These are phyloP conservation scores for Phoenix roebelenii DNA, from an alignment of 176 grass and related monocot species.

Conservation along the genomic window DNA sequence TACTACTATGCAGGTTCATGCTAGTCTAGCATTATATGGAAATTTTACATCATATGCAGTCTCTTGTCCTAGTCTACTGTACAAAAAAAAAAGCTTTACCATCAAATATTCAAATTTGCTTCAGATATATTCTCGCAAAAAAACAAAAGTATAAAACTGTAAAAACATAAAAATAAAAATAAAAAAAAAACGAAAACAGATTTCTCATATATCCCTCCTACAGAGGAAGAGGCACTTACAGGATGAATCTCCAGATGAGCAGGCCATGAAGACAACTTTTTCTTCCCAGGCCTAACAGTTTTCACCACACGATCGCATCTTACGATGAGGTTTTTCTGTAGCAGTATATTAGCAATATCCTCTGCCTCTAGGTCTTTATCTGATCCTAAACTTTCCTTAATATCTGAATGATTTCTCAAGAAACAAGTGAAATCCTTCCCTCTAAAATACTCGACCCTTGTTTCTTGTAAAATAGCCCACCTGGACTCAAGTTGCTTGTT, in stretches of 20 bases:
- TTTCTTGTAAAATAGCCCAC: constrained; percentile 99
- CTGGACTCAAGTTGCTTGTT: constrained; percentile 92
- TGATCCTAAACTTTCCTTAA: constrained; percentile 60
- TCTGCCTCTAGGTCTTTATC: constrained; percentile 84
- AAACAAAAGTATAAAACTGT: background rate
- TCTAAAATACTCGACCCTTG: constrained; percentile 94
- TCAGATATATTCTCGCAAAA: too few relatives aligned
- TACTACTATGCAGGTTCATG: too few relatives aligned
- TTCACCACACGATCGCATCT: constrained; percentile 92
- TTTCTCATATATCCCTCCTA: background rate
- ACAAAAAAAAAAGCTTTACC: too few relatives aligned
- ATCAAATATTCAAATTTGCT: too few relatives aligned
- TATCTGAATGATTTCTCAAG: constrained; percentile 80
- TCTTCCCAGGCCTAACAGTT: constrained; percentile 92
- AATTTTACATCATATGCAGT: too few relatives aligned
- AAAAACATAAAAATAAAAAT: constrained; percentile 3
- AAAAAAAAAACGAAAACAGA: background rate
- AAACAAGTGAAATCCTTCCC: constrained; percentile 88
- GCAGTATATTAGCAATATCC: constrained; percentile 69
- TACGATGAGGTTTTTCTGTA: constrained; percentile 70
- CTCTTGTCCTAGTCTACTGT: too few relatives aligned
- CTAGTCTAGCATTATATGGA: too few relatives aligned
- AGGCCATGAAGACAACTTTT: constrained; percentile 96
- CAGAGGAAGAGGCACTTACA: constrained; percentile 28
- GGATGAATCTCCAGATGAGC: constrained; percentile 90